These are phyloP conservation scores for Breynia disticha DNA, from an alignment of 441 rosid species.

Conservation along the genomic window DNA sequence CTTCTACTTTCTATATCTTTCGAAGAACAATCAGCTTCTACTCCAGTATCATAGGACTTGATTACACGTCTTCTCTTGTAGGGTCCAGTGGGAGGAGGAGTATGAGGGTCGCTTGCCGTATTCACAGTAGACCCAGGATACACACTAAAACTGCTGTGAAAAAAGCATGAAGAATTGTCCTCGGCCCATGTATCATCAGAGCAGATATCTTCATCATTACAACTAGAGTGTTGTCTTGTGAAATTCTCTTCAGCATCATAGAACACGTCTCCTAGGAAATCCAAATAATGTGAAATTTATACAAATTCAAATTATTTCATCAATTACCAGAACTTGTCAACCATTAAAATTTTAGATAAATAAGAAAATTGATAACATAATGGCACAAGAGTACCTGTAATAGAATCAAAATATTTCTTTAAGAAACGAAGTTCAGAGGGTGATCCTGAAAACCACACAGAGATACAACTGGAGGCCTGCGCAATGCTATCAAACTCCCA, in stretches of 20 bases:
- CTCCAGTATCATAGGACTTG: slow-evolving; percentile 26
- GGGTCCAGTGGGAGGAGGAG: slow-evolving; percentile 63
- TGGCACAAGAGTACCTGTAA: slow-evolving; percentile 38
- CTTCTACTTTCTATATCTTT: slow-evolving; percentile 44
- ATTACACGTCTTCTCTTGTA: slow-evolving; percentile 69
- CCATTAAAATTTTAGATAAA: background rate
- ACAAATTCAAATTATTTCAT: slow-evolving; percentile 2
- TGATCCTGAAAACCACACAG: slow-evolving; percentile 82
- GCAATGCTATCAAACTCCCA: slow-evolving; percentile 94
- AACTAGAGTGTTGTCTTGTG: slow-evolving; percentile 13
- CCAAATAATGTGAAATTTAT: background rate
- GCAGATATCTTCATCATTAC: slow-evolving; percentile 27
- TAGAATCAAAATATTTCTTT: slow-evolving; percentile 43
- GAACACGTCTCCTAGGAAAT: slow-evolving; percentile 61
- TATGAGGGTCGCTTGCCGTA: slow-evolving; percentile 32
- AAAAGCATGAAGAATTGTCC: slow-evolving; percentile 32
- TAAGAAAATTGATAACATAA: background rate
- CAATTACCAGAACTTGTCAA: background rate
- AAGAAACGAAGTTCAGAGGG: slow-evolving; percentile 36
- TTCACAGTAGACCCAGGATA: slow-evolving; percentile 20
- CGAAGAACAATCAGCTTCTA: slow-evolving; percentile 48
- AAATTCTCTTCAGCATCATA: slow-evolving; percentile 68
- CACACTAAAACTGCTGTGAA: slow-evolving; percentile 30
- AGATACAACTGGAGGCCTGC: slow-evolving; percentile 53
- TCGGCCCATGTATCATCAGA: slow-evolving; percentile 20